Evolutionary conservation across 164 flowering plant genomes (phyloP), one percentile per base, ranked within the genome.

Genomic region (Liriodendron chinense): DNA sequence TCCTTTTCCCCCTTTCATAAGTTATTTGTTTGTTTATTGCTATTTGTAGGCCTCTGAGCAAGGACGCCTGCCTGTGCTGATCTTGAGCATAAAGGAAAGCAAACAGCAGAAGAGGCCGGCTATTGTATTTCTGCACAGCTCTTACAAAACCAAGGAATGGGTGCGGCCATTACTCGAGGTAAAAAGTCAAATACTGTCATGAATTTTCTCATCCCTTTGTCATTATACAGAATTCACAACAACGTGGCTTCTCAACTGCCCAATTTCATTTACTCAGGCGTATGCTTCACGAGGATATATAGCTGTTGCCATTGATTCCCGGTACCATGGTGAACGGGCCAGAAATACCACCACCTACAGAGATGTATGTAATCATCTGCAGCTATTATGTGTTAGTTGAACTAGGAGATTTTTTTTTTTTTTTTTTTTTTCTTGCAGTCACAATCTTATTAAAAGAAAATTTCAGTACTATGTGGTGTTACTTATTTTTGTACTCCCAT

Each of bases 241-340:
- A 63, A n/a, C 65, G 18, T 70, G 26, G 9, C 22, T 20, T 64
- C 3, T 63, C 69, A 68, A 72, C 71, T 53, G 9, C 74, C 77
- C 62, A 68, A 14, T 70, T 57, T 34, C 82, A n/a, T 62, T 56
- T 80, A 75, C 77, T 71, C 84, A 96, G 99, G 98, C 92, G 22
- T 94, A 94, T 86, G 98, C 97, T 82, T 96, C 98, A 66, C 89
- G 98, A 68, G 97, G 92, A 73, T 96, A 94, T 78, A 75, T 96
- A 69, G 84, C 98, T 48, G 85, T 96, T 79, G 94, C 92, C 23
- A 84, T 96, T 77, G 99, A 96, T 88, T 94, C 99, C 53, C 94
- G 99, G 68, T 96, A 96, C 80, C 98, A 96, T 82, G 99, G 99
- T 74, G 99, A 94, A 85, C 89, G 99, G 68, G 99, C 99, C 53